These are phyloP conservation scores for Oenanthe javanica DNA, from an alignment of 140 eudicot genomes.

Conservation along the genomic window DNA sequence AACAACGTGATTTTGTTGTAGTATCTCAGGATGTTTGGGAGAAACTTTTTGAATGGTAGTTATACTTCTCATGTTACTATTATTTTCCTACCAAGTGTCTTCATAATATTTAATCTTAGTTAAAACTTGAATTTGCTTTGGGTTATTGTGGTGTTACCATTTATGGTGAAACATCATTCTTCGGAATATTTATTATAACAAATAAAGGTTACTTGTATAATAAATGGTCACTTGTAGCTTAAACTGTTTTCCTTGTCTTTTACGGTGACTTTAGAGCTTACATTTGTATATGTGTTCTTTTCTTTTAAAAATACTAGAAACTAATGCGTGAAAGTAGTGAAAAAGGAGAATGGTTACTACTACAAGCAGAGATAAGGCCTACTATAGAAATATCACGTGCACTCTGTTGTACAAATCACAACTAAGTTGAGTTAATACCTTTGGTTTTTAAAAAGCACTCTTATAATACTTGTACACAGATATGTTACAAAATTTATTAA, in stretches of 20 bases:
- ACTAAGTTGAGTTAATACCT: not conserved
- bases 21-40: constrained; percentile 91
- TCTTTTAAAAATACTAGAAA: not conserved
- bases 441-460: not conserved
- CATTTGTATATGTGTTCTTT: not conserved
- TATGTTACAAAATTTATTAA: not conserved
- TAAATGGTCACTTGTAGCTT: not conserved
- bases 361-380: not conserved
- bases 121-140: not conserved
- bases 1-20: constrained; percentile 70
- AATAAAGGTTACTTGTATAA: not conserved
- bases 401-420: not conserved
- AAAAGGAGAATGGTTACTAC: not conserved
- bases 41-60: constrained; percentile 78
- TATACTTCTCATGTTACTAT: not conserved
- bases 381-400: not conserved
- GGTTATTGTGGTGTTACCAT: not conserved
- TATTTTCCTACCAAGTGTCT: not conserved
- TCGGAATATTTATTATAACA: not conserved
- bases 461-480: no score
- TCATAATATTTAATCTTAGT: not conserved
- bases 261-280: not conserved
- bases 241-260: not conserved
- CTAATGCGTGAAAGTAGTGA: no score
- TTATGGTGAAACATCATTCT: not conserved